A percentile compares a stretch with the other conserved stretches of the same genome.
phyloP scores from a whole-genome alignment of 2,329 filamentous ascomycete species.

The Aspergillus tamarii region DNA sequence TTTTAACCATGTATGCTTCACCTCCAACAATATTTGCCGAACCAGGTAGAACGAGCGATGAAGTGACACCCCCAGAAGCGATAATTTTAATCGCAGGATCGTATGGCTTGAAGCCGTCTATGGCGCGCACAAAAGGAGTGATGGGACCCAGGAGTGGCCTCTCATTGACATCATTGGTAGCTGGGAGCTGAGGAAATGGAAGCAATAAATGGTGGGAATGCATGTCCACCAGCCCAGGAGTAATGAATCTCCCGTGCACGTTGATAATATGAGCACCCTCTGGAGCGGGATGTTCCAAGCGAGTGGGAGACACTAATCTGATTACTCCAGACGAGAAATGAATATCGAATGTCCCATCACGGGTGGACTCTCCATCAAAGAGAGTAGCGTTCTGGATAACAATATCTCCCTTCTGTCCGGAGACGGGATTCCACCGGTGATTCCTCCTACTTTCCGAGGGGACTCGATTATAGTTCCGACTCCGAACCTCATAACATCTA shows the following conservation, averaged over 20 bases:
- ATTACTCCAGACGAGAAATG: neutral
- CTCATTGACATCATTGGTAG: conserved; percentile 66
- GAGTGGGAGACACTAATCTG: neutral
- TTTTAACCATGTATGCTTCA: conserved; percentile 71
- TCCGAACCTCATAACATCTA: neutral
- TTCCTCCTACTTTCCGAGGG: neutral
- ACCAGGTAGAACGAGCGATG: conserved; percentile 67
- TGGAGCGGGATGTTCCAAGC: neutral
- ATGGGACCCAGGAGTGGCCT: conserved; percentile 53
- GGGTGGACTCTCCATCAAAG: neutral
- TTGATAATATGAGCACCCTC: neutral
- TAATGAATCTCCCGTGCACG: conserved; percentile 44
- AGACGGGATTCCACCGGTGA: neutral
- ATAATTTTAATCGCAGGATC: conserved; percentile 70
- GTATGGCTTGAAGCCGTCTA: conserved; percentile 66
- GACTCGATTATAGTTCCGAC: neutral
- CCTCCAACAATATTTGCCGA: conserved; percentile 75
- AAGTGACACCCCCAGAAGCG: conserved; percentile 74
- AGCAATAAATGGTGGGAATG: conserved; percentile 68
- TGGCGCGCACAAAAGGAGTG: conserved; percentile 69
- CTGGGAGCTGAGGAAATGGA: conserved; percentile 58
- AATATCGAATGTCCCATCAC: neutral
- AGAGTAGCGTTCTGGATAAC: neutral
- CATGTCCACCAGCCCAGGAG: conserved; percentile 72
- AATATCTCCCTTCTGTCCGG: neutral